These are phyloP conservation scores for Leucocoprinus leucothites DNA, from an alignment of 768 basidiomycete genomes.

Conservation along the genomic window DNA sequence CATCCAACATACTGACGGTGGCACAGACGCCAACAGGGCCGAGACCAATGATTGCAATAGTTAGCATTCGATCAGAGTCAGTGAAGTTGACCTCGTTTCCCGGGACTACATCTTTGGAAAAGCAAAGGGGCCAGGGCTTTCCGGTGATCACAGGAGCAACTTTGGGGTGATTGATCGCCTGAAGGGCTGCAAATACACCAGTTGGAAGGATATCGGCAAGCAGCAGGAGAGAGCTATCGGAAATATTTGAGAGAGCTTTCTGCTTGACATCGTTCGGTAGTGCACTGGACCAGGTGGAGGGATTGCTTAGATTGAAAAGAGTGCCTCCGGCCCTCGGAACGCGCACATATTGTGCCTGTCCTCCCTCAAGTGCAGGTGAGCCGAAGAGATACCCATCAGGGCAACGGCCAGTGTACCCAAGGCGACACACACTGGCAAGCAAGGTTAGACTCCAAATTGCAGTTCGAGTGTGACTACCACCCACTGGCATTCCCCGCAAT, in stretches of 20 bases:
- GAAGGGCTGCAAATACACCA: slow-evolving; percentile 72
- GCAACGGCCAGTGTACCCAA: slow-evolving; percentile 74
- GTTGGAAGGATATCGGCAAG: slow-evolving; percentile 81
- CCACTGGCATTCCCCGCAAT: slow-evolving; percentile 83
- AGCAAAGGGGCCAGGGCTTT: slow-evolving; percentile 54
- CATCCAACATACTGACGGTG: slow-evolving; percentile 60
- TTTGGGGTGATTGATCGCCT: slow-evolving; percentile 73
- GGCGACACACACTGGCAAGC: slow-evolving; percentile 56
- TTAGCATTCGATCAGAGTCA: slow-evolving; percentile 48
- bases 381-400: slow-evolving; percentile 62
- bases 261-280: slow-evolving; percentile 33
- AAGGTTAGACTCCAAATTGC: too few species aligned
- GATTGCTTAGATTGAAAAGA: slow-evolving; percentile 57
- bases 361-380: slow-evolving; percentile 61
- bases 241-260: slow-evolving; percentile 37
- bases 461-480: too few species aligned
- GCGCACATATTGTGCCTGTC: slow-evolving; percentile 77
- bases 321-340: slow-evolving; percentile 81
- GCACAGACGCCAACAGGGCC: slow-evolving; percentile 81
- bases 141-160: slow-evolving; percentile 56
- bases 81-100: slow-evolving; percentile 31
- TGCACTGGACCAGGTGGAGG: slow-evolving; percentile 42
- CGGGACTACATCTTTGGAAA: slow-evolving; percentile 23
- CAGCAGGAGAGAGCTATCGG: slow-evolving; percentile 66
- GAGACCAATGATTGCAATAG: slow-evolving; percentile 67